Evolutionary conservation across 2,329 filamentous ascomycete species (phyloP).

Genomic region (Fusarium sp.): DNA sequence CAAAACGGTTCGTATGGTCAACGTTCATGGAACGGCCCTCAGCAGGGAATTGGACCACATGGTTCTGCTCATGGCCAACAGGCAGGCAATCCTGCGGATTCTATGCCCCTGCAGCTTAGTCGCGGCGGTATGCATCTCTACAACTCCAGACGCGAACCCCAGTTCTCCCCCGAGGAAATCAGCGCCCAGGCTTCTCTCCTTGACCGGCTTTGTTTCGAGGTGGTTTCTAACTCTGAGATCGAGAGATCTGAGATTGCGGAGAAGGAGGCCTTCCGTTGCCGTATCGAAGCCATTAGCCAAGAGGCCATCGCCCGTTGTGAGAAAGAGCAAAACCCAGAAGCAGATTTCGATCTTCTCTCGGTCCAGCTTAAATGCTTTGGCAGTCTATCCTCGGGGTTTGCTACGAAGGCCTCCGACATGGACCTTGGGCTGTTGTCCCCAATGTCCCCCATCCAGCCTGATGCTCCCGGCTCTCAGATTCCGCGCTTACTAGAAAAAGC

Average conservation of each 20-base stretch:
- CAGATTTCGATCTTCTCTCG: conserved; percentile 63
- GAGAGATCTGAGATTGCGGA: conserved; percentile 70
- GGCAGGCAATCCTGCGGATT: conserved; percentile 12
- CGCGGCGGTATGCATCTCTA: conserved; percentile 35
- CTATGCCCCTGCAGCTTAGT: conserved; percentile 15
- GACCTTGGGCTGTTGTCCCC: conserved; percentile 83
- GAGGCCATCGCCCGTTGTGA: conserved; percentile 68
- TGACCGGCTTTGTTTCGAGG: conserved; percentile 58
- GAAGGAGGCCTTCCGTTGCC: conserved; percentile 77
- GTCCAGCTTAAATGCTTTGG: conserved; percentile 84
- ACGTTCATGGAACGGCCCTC: conserved; percentile 38
- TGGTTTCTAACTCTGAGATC: conserved; percentile 71
- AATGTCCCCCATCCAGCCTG: conserved; percentile 65
- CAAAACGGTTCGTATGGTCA: conserved; percentile 28
- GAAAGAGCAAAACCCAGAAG: conserved; percentile 49
- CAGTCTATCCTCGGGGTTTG: conserved; percentile 86
- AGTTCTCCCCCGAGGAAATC: conserved; percentile 59
- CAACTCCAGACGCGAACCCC: conserved; percentile 38
- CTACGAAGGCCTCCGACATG: conserved; percentile 89
- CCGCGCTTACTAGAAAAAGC: conserved; percentile 81
- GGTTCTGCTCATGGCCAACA: conserved; percentile 44
- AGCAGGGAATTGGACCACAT: conserved; percentile 24
- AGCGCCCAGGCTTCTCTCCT: conserved; percentile 61
- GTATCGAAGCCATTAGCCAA: conserved; percentile 74
- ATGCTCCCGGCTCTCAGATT: conserved; percentile 69